Evolutionary conservation across 106 monocot species (phyloP), one percentile per base, ranked within the genome.

Genomic region (Acanthochlamys bracteata): DNA sequence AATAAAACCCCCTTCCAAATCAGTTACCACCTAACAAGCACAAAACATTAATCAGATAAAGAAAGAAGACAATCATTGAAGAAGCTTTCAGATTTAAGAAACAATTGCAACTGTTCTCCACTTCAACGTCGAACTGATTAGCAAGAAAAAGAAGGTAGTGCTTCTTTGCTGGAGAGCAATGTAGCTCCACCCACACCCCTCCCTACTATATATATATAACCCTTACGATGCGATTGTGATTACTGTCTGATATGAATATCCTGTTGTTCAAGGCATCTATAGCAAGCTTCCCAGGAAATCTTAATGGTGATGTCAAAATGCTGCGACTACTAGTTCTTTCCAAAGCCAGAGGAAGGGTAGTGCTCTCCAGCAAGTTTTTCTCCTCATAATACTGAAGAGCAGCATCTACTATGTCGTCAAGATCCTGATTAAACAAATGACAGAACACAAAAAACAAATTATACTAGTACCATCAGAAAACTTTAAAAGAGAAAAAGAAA

Each of bases 151-250:
- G n/a, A n/a, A n/a, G n/a, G n/a, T n/a, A n/a, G n/a, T n/a, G n/a
- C n/a, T n/a, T n/a, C n/a, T n/a, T n/a, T n/a, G n/a, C n/a, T n/a
- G n/a, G n/a, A n/a, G n/a, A n/a, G n/a, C n/a, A n/a, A n/a, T n/a
- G n/a, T n/a, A n/a, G n/a, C n/a, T n/a, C n/a, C n/a, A n/a, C n/a
- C n/a, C n/a, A n/a, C n/a, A n/a, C n/a, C n/a, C n/a, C n/a, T n/a
- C n/a, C n/a, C n/a, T n/a, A n/a, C n/a, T n/a, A n/a, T n/a, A n/a
- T n/a, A n/a, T n/a, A n/a, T n/a, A n/a, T n/a, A n/a, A n/a, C n/a
- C 39, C 90, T 80, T 72, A 96, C 96, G 56, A 96, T 91, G 78
- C 96, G 82, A 76, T 96, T 96, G 59, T 96, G 90, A 55, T 96
- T 96, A 67, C 96, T 96, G 69, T 96, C 96, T 54, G 96, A 96